phyloP scores from a whole-genome alignment of 352 stramenopile genomes.

The Phytopythium delawarense region DNA sequence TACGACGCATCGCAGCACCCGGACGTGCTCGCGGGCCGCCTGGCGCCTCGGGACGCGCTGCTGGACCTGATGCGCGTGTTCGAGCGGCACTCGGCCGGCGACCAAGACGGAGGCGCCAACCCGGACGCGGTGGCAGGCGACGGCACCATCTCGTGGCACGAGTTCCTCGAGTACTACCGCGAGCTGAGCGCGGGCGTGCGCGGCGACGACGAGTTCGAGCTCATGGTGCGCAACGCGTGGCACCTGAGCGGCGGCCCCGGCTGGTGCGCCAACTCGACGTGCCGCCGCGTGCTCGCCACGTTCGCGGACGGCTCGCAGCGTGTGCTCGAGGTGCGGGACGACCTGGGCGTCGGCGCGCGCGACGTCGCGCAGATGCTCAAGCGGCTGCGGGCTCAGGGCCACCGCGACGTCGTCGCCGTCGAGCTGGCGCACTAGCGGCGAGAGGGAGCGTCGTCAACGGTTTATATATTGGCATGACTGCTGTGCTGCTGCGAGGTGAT shows the following conservation, averaged over 20 bases:
- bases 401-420: slow-evolving; percentile 47
- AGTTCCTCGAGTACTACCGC: slow-evolving; percentile 91
- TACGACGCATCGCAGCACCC: slow-evolving; percentile 83
- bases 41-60: slow-evolving; percentile 60
- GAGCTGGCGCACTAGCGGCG: slow-evolving; percentile 29
- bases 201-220: slow-evolving; percentile 84
- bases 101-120: background rate
- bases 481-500: no score
- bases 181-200: slow-evolving; percentile 78
- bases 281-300: slow-evolving; percentile 64
- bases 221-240: slow-evolving; percentile 85
- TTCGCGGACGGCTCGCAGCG: slow-evolving; percentile 65
- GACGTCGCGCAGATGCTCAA: slow-evolving; percentile 55
- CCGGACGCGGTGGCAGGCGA: slow-evolving; percentile 15
- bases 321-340: slow-evolving; percentile 68
- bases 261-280: slow-evolving; percentile 73
- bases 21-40: slow-evolving; percentile 62
- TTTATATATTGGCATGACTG: slow-evolving; percentile 1
- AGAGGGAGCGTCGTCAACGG: background rate
- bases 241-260: slow-evolving; percentile 77
- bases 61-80: slow-evolving; percentile 83
- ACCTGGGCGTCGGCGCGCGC: slow-evolving; percentile 41
- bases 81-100: slow-evolving; percentile 24
- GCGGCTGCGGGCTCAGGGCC: slow-evolving; percentile 46
- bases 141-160: slow-evolving; percentile 66